Conservation (phyloP, 345 rosid species). For the Carallia pectinifolia region DNA sequence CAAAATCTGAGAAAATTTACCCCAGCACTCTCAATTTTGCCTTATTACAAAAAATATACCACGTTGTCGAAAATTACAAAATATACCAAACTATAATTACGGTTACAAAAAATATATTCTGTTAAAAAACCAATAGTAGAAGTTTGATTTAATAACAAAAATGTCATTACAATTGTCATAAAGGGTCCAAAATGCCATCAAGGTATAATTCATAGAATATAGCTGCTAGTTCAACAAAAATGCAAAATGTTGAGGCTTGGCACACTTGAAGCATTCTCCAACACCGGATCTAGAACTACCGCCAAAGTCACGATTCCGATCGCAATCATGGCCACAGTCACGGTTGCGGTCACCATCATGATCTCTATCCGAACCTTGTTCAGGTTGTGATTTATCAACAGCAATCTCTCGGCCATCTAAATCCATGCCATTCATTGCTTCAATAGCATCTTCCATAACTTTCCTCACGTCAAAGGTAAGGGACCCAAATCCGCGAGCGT, state of each 20-base stretch:
- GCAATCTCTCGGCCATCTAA: constrained; percentile 86
- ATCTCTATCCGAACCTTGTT: constrained; percentile 72
- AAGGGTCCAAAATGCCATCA: too few relatives aligned
- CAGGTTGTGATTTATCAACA: constrained; percentile 94
- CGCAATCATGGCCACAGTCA: constrained; percentile 67
- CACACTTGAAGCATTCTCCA: constrained; percentile 92
- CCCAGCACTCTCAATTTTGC: too few relatives aligned
- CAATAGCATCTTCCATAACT: constrained; percentile 92
- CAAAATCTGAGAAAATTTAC: too few relatives aligned
- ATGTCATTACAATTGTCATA: too few relatives aligned
- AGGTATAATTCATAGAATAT: too few relatives aligned
- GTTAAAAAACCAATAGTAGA: too few relatives aligned
- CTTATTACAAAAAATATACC: too few relatives aligned
- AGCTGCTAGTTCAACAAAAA: too few relatives aligned
- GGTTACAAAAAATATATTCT: too few relatives aligned
- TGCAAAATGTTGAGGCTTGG: constrained; percentile 96
- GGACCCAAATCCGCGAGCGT: constrained; percentile 97
- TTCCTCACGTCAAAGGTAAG: constrained; percentile 76
- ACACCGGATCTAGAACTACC: constrained; percentile 58
- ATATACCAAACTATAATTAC: too few relatives aligned
- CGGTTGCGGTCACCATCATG: constrained; percentile 68
- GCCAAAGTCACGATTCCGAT: constrained; percentile 47
- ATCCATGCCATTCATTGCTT: constrained; percentile 87
- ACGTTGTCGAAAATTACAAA: too few relatives aligned
- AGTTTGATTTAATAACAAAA: too few relatives aligned